Conservation (phyloP, 345 rosid genomes). For the Linum trigynum region DNA sequence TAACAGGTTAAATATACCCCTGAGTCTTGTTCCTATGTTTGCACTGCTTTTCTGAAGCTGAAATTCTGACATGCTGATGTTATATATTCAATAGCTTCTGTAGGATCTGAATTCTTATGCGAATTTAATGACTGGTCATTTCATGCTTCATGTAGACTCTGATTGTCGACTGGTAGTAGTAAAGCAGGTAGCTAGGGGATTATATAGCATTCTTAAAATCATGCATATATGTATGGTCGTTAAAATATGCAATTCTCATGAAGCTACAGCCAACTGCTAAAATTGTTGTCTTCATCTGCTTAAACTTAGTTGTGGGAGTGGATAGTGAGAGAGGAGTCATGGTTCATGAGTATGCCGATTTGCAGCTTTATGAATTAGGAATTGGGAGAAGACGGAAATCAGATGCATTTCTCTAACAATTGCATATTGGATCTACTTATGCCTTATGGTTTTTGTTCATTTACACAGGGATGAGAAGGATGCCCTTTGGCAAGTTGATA, state of each 20-base stretch:
- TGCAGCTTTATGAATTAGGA: background rate
- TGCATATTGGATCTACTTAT: background rate
- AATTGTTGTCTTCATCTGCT: background rate
- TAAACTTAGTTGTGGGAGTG: background rate
- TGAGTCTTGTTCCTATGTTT: background rate
- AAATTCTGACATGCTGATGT: background rate
- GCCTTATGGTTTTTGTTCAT: slow-evolving; percentile 11
- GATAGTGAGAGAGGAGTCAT: background rate
- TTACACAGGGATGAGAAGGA: slow-evolving; percentile 50
- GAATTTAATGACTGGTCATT: background rate
- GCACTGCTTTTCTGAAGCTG: background rate
- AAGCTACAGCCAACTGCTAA: background rate
- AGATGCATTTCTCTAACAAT: background rate
- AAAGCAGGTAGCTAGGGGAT: background rate
- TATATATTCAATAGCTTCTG: background rate
- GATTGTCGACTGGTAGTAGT: background rate
- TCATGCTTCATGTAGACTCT: background rate
- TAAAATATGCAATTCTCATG: background rate
- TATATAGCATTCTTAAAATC: background rate
- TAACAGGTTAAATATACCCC: slow-evolving; percentile 36
- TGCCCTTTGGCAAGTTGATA: slow-evolving; percentile 80
- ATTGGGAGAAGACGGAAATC: background rate
- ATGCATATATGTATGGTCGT: background rate
- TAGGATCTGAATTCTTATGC: background rate
- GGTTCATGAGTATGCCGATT: background rate